Conservation (phyloP, 208 protist genomes). For the Borovskyia barvae region DNA sequence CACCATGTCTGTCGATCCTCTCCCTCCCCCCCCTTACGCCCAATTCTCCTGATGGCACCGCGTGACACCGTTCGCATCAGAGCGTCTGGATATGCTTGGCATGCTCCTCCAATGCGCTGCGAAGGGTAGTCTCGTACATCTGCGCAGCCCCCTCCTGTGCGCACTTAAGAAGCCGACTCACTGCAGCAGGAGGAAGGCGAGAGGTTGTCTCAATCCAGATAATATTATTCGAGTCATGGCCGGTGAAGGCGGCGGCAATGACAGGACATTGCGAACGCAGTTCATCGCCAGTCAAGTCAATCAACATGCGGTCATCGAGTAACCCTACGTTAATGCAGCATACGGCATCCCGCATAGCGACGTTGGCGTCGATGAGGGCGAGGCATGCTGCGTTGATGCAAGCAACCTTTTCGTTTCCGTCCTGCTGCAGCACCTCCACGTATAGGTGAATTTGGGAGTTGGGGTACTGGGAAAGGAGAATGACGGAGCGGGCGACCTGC, state of each 20-base stretch:
- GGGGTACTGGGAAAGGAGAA: slow-evolving; percentile 81
- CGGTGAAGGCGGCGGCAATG: slow-evolving; percentile 60
- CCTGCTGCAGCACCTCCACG: slow-evolving; percentile 75
- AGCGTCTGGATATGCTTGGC: slow-evolving; percentile 47
- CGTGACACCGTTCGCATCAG: too few species aligned
- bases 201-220: slow-evolving; percentile 80
- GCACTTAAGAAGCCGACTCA: slow-evolving; percentile 45
- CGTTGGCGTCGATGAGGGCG: slow-evolving; percentile 77
- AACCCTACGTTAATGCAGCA: slow-evolving; percentile 64
- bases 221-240: slow-evolving; percentile 61
- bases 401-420: slow-evolving; percentile 80
- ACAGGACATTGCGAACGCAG: slow-evolving; percentile 71
- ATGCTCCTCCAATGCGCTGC: slow-evolving; percentile 49
- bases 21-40: too few species aligned
- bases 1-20: too few species aligned
- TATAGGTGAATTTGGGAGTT: slow-evolving; percentile 87
- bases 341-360: slow-evolving; percentile 82
- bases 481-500: slow-evolving; percentile 69
- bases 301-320: slow-evolving; percentile 62
- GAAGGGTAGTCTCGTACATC: slow-evolving; percentile 44
- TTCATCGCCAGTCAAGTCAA: slow-evolving; percentile 79
- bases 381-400: slow-evolving; percentile 89
- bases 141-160: slow-evolving; percentile 44
- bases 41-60: too few species aligned
- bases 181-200: slow-evolving; percentile 52